Evolutionary conservation across 257 asterid species (phyloP).

Genomic region (Solanum pennellii): DNA sequence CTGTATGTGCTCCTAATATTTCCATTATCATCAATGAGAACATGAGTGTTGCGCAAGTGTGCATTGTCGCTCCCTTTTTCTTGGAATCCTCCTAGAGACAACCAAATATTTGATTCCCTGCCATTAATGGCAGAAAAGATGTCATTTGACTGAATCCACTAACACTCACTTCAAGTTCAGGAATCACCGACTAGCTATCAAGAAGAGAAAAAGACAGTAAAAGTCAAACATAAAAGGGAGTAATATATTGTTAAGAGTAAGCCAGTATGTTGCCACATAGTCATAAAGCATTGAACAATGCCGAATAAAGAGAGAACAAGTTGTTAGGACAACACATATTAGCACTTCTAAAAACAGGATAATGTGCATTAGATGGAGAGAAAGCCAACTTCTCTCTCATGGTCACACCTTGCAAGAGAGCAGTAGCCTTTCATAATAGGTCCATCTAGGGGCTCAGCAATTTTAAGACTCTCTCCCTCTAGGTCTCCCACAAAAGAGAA

Average conservation of each 20-base stretch:
- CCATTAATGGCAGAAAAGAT: conserved; percentile 6
- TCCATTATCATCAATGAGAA: conserved; percentile 71
- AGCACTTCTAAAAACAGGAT: not conserved
- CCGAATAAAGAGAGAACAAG: not conserved
- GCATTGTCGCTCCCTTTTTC: conserved; percentile 74
- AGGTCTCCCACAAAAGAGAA: conserved; percentile 71
- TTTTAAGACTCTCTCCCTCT: conserved; percentile 66
- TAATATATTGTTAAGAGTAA: not conserved
- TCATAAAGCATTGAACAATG: not conserved
- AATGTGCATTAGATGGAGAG: not conserved
- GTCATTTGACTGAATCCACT: not conserved
- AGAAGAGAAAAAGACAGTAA: not conserved
- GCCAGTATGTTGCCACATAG: not conserved
- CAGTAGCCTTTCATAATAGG: conserved; percentile 65
- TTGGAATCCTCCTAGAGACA: conserved; percentile 92
- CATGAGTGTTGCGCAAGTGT: conserved; percentile 73
- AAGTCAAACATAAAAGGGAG: not conserved
- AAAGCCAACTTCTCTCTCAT: not conserved
- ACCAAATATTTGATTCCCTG: conserved; percentile 78
- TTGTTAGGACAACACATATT: not conserved
- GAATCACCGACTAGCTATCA: not conserved
- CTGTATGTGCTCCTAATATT: conserved; percentile 55
- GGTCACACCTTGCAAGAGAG: conserved; percentile 61
- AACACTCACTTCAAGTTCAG: not conserved
- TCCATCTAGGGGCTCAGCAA: conserved; percentile 81